A percentile compares a stretch with the other conserved stretches of the same genome.
These are phyloP conservation scores for Wallacemonas sp. DNA, from an alignment of 208 protist species.

Conservation along the genomic window DNA sequence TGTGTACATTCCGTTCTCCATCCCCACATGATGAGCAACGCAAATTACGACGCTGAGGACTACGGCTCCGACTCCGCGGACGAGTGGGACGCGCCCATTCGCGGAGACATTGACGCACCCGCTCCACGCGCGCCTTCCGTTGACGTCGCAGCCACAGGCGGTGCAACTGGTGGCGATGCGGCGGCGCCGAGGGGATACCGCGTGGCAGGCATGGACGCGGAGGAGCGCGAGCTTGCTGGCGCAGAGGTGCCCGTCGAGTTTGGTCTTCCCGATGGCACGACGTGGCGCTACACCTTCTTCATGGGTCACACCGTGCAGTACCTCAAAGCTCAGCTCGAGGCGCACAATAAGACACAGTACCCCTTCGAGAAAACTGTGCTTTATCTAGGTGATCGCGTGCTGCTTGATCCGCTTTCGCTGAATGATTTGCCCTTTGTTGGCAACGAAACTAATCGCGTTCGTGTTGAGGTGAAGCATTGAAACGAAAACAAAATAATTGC, in stretches of 20 bases:
- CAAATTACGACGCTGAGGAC: slow-evolving; percentile 10
- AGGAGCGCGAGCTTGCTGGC: slow-evolving; percentile 72
- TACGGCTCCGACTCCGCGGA: slow-evolving; percentile 61
- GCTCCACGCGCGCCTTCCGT: not conserved
- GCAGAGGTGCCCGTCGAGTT: slow-evolving; percentile 44
- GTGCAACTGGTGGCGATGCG: not conserved
- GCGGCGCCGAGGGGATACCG: slow-evolving; percentile 1
- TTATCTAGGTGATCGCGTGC: slow-evolving; percentile 52
- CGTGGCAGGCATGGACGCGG: slow-evolving; percentile 34
- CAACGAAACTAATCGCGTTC: slow-evolving; percentile 50
- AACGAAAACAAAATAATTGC: not conserved
- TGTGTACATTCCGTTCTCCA: no score
- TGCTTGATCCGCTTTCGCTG: slow-evolving; percentile 82
- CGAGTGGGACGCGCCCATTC: slow-evolving; percentile 68
- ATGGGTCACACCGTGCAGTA: slow-evolving; percentile 83
- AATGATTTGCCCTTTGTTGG: slow-evolving; percentile 75
- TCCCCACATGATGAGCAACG: slow-evolving; percentile 2
- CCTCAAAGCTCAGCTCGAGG: slow-evolving; percentile 74
- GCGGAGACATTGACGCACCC: slow-evolving; percentile 5
- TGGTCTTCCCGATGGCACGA: slow-evolving; percentile 38
- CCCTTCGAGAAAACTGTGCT: slow-evolving; percentile 69
- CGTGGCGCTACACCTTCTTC: slow-evolving; percentile 39
- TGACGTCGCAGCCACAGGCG: not conserved
- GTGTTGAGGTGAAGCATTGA: slow-evolving; percentile 27
- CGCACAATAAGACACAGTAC: slow-evolving; percentile 40